Percentiles rank a stretch among this genome's conserved stretches.
Evolutionary conservation across 768 basidiomycete genomes (phyloP).

Genomic region (Mrakia gelida): DNA sequence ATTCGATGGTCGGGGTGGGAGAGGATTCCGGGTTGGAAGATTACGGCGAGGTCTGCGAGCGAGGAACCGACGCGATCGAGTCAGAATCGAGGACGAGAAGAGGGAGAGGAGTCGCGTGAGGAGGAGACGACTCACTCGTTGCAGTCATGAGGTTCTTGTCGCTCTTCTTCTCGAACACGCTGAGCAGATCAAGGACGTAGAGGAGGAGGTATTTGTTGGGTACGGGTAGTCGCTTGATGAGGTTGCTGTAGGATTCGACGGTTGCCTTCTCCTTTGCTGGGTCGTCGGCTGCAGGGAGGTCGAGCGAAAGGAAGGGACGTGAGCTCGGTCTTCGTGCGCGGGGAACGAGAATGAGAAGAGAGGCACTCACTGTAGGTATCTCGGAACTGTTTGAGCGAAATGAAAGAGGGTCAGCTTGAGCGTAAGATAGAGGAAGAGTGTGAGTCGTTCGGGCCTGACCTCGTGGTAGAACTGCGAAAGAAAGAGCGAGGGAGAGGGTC

Average conservation of each 20-base stretch:
- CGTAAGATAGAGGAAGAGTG: not conserved
- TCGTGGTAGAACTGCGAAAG: conserved; percentile 18
- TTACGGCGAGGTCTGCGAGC: conserved; percentile 79
- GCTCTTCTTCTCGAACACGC: conserved; percentile 85
- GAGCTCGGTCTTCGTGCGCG: not conserved
- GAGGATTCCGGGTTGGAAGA: conserved; percentile 92
- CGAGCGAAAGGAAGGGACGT: not conserved
- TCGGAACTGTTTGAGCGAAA: not conserved
- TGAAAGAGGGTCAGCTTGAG: not conserved
- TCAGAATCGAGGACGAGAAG: conserved; percentile 18
- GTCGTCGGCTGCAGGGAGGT: conserved; percentile 57
- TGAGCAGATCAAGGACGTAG: conserved; percentile 91
- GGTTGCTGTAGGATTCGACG: conserved; percentile 71
- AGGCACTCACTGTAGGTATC: not conserved
- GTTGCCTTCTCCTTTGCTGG: conserved; percentile 66
- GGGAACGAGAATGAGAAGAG: not conserved
- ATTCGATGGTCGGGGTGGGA: conserved; percentile 84
- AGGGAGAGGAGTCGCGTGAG: not conserved
- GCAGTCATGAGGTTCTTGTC: conserved; percentile 96
- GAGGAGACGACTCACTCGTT: conserved; percentile 60
- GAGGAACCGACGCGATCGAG: conserved; percentile 8
- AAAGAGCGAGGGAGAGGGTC: not conserved
- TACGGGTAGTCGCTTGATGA: conserved; percentile 79
- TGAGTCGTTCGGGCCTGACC: not conserved
- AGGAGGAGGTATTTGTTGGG: conserved; percentile 93